Percentiles rank a stretch among this genome's conserved stretches.
Conservation (phyloP, 139 green algal genomes). For the Microglena sp. region DNA sequence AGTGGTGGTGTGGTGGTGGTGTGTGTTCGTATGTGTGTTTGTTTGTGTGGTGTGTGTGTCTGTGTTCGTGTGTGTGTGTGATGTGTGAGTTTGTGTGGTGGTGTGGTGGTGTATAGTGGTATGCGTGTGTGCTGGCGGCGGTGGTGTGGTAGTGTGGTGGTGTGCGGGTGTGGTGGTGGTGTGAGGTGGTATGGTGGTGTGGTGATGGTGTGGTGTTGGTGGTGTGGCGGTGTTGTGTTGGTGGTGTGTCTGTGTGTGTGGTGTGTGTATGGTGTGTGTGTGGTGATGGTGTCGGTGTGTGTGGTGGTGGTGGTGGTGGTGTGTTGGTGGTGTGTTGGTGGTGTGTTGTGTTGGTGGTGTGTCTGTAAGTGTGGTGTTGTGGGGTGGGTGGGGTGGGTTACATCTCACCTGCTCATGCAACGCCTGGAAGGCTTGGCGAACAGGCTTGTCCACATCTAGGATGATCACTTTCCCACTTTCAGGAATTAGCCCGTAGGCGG, state of each 20-base stretch:
- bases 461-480: slow-evolving; percentile 92
- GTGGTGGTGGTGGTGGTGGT: too few species aligned
- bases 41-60: not conserved
- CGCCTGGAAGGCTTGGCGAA: slow-evolving; percentile 83
- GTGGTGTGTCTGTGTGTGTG: not conserved
- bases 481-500: slow-evolving; percentile 90
- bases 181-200: not conserved
- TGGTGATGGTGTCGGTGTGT: not conserved
- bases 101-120: too few species aligned
- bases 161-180: not conserved
- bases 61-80: not conserved
- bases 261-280: not conserved
- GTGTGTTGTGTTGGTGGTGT: too few species aligned
- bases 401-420: not conserved
- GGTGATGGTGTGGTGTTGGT: not conserved
- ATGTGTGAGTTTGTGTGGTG: too few species aligned
- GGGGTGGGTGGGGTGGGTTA: too few species aligned
- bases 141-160: not conserved
- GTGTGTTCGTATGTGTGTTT: not conserved
- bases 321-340: too few species aligned
- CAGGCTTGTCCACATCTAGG: slow-evolving; percentile 81
- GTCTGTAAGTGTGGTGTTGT: not conserved
- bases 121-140: not conserved
- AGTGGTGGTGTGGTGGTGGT: too few species aligned
- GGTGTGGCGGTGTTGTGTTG: not conserved